These are phyloP conservation scores for Trichoderma simmonsii DNA, from an alignment of 2,329 filamentous ascomycete genomes.

Conservation along the genomic window DNA sequence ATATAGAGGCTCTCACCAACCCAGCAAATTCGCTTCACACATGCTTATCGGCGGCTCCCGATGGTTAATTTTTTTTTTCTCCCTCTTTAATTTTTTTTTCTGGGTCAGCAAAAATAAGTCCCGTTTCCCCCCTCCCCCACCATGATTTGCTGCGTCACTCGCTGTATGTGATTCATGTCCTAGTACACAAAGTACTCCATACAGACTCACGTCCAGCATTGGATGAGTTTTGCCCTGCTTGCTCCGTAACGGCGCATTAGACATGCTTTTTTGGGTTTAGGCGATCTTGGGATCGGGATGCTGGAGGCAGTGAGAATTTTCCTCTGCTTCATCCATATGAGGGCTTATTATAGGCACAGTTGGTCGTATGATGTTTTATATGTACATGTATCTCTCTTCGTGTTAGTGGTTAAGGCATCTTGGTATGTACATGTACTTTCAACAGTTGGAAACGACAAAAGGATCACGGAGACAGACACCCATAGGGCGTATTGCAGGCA, in stretches of 20 bases:
- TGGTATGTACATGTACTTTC: not conserved
- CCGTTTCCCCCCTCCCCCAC: conserved; percentile 7
- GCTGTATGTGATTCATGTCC: not conserved
- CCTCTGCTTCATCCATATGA: not conserved
- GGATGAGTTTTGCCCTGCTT: not conserved
- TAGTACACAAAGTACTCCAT: not conserved
- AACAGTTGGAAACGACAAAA: not conserved
- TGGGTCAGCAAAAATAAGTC: not conserved
- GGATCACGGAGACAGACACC: not conserved
- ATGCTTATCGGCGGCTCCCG: conserved; percentile 16
- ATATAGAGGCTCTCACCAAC: conserved; percentile 10
- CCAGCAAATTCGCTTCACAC: not conserved
- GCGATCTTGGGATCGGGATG: not conserved
- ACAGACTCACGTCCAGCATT: not conserved
- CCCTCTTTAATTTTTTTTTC: conserved; percentile 5
- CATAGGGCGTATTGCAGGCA: not conserved
- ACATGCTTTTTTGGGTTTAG: not conserved
- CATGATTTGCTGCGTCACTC: not conserved
- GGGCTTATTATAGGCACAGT: not conserved
- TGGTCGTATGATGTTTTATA: not conserved
- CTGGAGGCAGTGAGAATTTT: not conserved
- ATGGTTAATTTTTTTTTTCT: conserved; percentile 24
- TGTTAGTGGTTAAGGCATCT: too few species aligned
- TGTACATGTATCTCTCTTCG: not conserved
- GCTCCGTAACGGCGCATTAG: not conserved